Conservation (phyloP, 1,284 basidiomycete species). For the Chalciporus sp. region DNA sequence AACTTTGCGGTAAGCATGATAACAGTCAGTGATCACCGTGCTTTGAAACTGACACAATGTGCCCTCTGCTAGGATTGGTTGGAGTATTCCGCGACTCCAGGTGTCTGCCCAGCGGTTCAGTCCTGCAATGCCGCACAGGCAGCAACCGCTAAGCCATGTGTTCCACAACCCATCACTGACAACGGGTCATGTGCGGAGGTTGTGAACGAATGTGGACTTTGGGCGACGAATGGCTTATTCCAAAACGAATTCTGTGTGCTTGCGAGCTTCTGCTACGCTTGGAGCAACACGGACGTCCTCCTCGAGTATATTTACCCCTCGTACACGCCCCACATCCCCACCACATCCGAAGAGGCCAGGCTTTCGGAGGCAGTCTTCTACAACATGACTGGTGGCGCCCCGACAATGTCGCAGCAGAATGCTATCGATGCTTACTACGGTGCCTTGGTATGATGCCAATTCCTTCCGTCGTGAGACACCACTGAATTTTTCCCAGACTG, state of each 20-base stretch:
- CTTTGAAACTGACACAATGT: neutral
- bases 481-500: slow-evolving; percentile 13
- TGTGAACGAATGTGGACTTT: slow-evolving; percentile 12
- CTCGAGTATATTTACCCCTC: slow-evolving; percentile 17
- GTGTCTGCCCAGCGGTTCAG: slow-evolving; percentile 13
- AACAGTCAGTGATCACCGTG: neutral
- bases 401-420: slow-evolving; percentile 25
- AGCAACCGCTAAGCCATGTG: slow-evolving; percentile 9
- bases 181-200: slow-evolving; percentile 27
- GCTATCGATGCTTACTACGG: slow-evolving; percentile 25
- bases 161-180: slow-evolving; percentile 25
- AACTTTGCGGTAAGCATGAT: slow-evolving; percentile 19
- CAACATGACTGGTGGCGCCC: slow-evolving; percentile 23
- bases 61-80: slow-evolving; percentile 20
- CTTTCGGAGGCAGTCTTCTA: slow-evolving; percentile 24
- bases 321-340: slow-evolving; percentile 3
- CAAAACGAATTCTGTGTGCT: slow-evolving; percentile 27
- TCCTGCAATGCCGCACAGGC: slow-evolving; percentile 6
- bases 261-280: slow-evolving; percentile 28
- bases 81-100: slow-evolving; percentile 24
- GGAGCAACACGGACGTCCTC: slow-evolving; percentile 25
- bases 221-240: slow-evolving; percentile 22
- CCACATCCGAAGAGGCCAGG: slow-evolving; percentile 10
- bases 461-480: neutral
- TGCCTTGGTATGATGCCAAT: slow-evolving; percentile 14